Base-by-base conservation (phyloP, 2,329 filamentous ascomycete species). In the Paecilomyces formosus region DNA sequence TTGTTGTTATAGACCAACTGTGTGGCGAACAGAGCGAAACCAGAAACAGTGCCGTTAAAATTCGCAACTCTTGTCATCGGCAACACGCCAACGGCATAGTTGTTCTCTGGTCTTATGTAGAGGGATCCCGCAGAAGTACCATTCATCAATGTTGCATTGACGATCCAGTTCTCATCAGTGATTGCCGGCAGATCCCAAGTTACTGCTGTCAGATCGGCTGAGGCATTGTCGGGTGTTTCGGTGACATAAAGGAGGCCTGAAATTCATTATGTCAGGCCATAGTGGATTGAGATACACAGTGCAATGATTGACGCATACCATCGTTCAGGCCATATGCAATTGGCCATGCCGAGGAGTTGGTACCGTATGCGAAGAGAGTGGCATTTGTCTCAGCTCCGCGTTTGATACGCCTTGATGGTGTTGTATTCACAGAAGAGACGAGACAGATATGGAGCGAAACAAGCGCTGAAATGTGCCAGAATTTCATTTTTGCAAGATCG, bases 1-100 rank as follows among this genome's bases (percentile, higher is more conserved):
- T 64, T 60, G 28, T 65, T 63, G 51, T 65, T 64, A 6, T 61
- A 66, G 3, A 66, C 63, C 3, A 66, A 54, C 53, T 65, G 63
- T 1, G 63, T 58, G 3, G 60, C 63, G 26, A 64, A 65, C 26
- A 65, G 52, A 13, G 61, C 63, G 33, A 63, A 65, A n/a, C 64
- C 63, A 1, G 63, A 59, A 11, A 63, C 61, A 21, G 60, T 65
- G 2, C 61, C 60, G 28, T 63, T 64, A 15, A 63, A 24, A 11
- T 62, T 55, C 3, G 60, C 59, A 1, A 60, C 54, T 11, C 57
- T 39, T 2, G 13, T n/a, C n/a, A 39, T 39, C 13, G 35, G 35
- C n/a, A 39, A n/a, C 13, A 39, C 35, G 5, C 35, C 35, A n/a
- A 39, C 35, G 15, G 35, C 35, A 7, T 39, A 15, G 11, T 39